Evolutionary conservation across 2,329 filamentous ascomycete genomes (phyloP), one percentile per base, ranked within the genome.

Genomic region (Teratosphaeria destructans): DNA sequence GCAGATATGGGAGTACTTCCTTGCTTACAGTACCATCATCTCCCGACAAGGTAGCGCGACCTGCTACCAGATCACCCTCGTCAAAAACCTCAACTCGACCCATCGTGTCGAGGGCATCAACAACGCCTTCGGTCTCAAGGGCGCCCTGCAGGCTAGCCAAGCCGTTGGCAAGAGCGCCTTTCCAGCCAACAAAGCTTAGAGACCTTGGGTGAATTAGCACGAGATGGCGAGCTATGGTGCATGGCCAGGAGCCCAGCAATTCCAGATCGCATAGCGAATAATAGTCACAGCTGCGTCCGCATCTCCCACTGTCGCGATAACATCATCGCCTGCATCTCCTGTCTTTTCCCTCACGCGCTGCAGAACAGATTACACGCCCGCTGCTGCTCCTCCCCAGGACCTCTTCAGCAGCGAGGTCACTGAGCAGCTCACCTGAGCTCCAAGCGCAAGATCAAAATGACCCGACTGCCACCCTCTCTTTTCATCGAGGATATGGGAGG

Each of bases 1-100:
- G 53, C 52, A 89, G 85, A 94, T 94, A 73, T 95, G 90, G 90
- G 89, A 95, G 73, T 90, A 85, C 77, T 95, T 95, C 84, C 83
- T 95, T 62, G 89, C 89, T 64, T 92, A 85, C 75, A 90, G 88
- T 19, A 89, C 86, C 72, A 95, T 95, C 73, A 84, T 84, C 70
- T 90, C 90, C 29, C 86, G 90, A 71, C 90, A 95, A 76, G 90
- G 90, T 66, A 81, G 82, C 66, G 90, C 90, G 59, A 90, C 89
- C 35, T 94, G 90, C 81, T 95, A 85, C 80, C 90, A 95, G 79
- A 88, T 95, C 69, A 86, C 86, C 19, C 78, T 90, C 61, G 88
- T 93, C 74, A 95, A 95, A 85, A 95, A 95, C 79, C 82, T 95
- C 75, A 95, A 95, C 79, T 85, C 87, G 39, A 90, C 85, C 35